Percentiles rank a stretch among this genome's conserved stretches.
Evolutionary conservation across 179 eudicot species (phyloP).

Genomic region (Beta lomatogona): DNA sequence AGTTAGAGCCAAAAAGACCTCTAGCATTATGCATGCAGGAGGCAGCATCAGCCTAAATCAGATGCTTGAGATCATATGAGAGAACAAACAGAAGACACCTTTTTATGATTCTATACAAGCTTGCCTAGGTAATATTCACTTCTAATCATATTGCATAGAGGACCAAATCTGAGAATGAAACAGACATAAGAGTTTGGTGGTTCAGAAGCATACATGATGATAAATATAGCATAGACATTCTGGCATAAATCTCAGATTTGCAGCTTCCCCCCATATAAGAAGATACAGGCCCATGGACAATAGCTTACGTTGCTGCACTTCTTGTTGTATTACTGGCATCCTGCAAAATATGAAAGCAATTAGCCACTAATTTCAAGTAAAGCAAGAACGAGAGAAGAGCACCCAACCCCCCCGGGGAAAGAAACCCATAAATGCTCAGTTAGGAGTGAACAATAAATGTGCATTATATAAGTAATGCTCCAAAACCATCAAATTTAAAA

Average conservation of each 20-base stretch:
- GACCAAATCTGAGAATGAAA: not conserved
- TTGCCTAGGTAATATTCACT: not conserved
- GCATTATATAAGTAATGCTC: not conserved
- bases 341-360: slow-evolving; percentile 42
- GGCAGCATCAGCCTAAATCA: no score
- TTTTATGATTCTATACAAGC: no score
- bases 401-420: not conserved
- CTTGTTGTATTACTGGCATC: slow-evolving; percentile 98
- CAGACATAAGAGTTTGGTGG: not conserved
- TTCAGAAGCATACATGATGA: slow-evolving; percentile 73
- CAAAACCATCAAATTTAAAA: not conserved
- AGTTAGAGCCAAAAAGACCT: no score
- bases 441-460: no score
- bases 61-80: no score
- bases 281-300: slow-evolving; percentile 97
- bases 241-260: slow-evolving; percentile 99
- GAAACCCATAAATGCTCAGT: no score
- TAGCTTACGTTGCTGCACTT: slow-evolving; percentile 94
- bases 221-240: slow-evolving; percentile 98
- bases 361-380: not conserved
- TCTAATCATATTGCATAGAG: not conserved
- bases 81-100: no score
- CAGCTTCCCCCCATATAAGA: slow-evolving; percentile 99
- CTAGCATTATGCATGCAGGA: no score
- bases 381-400: not conserved